phyloP scores from a whole-genome alignment of 805 yeast genomes.

The Teunomyces pallodes region DNA sequence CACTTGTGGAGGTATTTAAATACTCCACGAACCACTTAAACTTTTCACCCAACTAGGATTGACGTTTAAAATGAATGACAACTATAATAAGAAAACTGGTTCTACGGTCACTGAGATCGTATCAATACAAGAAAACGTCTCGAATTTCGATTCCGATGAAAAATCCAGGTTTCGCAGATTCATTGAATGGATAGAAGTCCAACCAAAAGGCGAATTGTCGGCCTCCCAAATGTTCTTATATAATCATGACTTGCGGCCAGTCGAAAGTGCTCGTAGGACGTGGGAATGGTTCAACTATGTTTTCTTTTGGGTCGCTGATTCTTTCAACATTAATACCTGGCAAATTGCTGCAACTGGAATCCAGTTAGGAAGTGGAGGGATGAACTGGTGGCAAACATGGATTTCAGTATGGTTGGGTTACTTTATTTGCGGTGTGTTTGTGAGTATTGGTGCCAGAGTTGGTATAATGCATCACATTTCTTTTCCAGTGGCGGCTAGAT shows the following conservation, averaged over 20 bases:
- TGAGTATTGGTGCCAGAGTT: conserved; percentile 68
- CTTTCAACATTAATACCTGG: conserved; percentile 88
- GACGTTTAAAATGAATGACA: neutral
- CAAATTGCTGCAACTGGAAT: conserved; percentile 85
- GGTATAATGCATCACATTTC: conserved; percentile 81
- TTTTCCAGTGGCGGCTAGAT: conserved; percentile 78
- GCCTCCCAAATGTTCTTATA: conserved; percentile 62
- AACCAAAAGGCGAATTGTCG: conserved; percentile 43
- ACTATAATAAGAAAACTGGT: neutral
- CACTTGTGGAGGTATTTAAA: neutral
- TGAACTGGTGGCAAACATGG: conserved; percentile 93
- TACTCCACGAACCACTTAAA: neutral
- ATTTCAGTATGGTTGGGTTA: conserved; percentile 87
- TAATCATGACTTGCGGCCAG: conserved; percentile 77
- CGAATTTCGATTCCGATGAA: neutral
- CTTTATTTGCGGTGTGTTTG: conserved; percentile 63
- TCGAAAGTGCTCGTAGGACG: conserved; percentile 67
- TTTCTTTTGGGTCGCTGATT: conserved; percentile 84
- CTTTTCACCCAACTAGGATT: neutral
- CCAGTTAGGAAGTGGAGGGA: conserved; percentile 53
- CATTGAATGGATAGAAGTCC: conserved; percentile 22
- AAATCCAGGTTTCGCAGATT: neutral
- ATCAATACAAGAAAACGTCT: neutral
- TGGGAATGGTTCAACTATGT: conserved; percentile 86
- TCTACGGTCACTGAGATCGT: neutral